Base-by-base conservation (phyloP, 2,329 filamentous ascomycete genomes). In the Plenodomus lindquistii region DNA sequence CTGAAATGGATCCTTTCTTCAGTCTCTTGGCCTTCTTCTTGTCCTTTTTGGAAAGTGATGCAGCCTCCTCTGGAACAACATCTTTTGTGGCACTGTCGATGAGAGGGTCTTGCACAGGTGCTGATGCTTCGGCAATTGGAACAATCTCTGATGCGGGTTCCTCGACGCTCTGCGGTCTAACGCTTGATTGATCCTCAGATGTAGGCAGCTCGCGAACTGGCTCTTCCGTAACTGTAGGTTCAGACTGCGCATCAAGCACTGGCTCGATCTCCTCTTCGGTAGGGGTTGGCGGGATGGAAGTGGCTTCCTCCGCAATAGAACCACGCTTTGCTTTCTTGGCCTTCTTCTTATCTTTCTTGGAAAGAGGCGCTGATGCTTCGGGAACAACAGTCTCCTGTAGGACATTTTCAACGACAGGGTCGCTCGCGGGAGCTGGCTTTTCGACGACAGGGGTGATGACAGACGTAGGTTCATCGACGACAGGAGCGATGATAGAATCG, bases 1-100 rank as follows among this genome's bases (percentile, higher is more conserved):
- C 57, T 2, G 46, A 47, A 16, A 48, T 31, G 22, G 58, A 62
- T 24, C 48, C 52, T 21, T 54, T 54, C 44, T 65, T 63, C 5
- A 52, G 42, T 21, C 66, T 65, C 52, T 67, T 60, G 2, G 37
- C 41, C 31, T 57, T 50, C 22, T 59, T 63, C 40, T 66, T 63
- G 48, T 61, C 60, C 35, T 61, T 58, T 37, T 55, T 56, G 0
- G 52, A 49, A 18, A 37, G 15, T 1, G 42, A 18, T 3, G 21
- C 17, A 2, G 31, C 35, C 2, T 37, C 18, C 10, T 43, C 44
- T 17, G 16, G 31, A 7, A 22, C 16, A 19, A 38, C 27, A 13
- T 47, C 16, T 18, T 36, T 35, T 3, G 16, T 16, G 3, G 15
- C 13, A 8, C 47, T 40, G 15, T 50, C 51, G 1, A 18, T 18